Conservation (phyloP, 2,329 filamentous ascomycete species). For the Paracorniculantispora psalliotae region DNA sequence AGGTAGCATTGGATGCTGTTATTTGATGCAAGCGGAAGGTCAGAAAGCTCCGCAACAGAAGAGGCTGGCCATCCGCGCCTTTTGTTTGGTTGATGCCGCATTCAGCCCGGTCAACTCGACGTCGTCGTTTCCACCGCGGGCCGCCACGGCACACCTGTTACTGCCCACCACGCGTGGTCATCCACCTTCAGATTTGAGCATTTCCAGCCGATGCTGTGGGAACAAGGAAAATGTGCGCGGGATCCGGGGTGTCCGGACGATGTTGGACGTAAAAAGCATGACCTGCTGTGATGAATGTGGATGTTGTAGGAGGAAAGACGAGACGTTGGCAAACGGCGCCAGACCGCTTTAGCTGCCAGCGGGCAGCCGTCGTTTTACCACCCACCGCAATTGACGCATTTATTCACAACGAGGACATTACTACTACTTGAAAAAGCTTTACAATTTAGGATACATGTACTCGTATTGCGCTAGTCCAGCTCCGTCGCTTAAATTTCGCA, state of each 20-base stretch:
- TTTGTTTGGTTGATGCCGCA: not conserved
- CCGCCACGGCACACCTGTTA: not conserved
- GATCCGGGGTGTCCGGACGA: not conserved
- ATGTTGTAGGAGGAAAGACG: not conserved
- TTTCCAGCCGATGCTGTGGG: too few species aligned
- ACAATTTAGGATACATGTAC: not conserved
- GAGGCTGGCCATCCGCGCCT: not conserved
- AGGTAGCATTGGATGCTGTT: not conserved
- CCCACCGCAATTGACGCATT: not conserved
- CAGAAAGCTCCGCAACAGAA: conserved; percentile 3
- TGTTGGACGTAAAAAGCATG: too few species aligned
- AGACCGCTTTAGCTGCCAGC: not conserved
- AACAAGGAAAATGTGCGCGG: not conserved
- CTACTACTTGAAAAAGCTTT: not conserved
- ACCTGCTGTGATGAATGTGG: too few species aligned
- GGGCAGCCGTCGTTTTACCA: not conserved
- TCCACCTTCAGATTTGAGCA: too few species aligned
- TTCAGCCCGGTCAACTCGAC: not conserved
- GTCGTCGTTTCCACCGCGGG: not conserved
- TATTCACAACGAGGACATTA: not conserved
- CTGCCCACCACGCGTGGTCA: not conserved
- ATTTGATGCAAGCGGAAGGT: not conserved
- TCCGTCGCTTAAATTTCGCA: not conserved
- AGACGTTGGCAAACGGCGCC: not conserved
- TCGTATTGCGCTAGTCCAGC: not conserved